Evolutionary conservation across 345 rosid species (phyloP), one percentile per base, ranked within the genome.

Genomic region (Schrenkiella parvula): DNA sequence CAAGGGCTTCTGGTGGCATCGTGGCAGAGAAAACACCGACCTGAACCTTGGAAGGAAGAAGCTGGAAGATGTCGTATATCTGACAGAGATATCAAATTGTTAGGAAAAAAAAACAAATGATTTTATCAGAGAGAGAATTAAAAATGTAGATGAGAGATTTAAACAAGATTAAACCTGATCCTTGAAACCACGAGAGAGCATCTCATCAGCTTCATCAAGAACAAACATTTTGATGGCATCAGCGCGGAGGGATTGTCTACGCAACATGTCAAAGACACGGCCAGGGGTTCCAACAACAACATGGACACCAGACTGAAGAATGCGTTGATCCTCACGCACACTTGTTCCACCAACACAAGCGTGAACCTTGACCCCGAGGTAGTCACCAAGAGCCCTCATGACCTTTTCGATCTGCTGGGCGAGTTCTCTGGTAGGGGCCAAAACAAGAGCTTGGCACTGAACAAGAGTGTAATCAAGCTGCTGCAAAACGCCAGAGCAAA

Each of bases 241-340:
- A 2, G 93, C 85, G 1, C 89, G 86, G 35, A 93, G 93, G 2
- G 96, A 93, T 58, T 93, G 92, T 80, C 97, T 86, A 8, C 89
- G 82, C 68, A 92, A 72, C 98, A 92, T 88, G 85, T 92, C 98
- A 70, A 90, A 92, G 41, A 92, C 98, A 82, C 98, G 98, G 19
- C 96, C 96, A 25, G 98, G 98, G 32, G 98, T 92, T 8, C 98
- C 98, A 32, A 92, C 98, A 34, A 92, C 98, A 77, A 87, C 98
- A 80, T 92, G 96, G 34, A 90, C 98, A 70, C 97, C 98, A 70
- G 87, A 75, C 79, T 90, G 97, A 54, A 92, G 95, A 47, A 92
- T 87, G 7, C 93, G 91, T 35, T 92, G 96, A 50, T 92, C 98
- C 80, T 92, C 98, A 6, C 97, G 95, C 14, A 92, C 98, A 68